phyloP scores from a whole-genome alignment of 495 filamentous ascomycete species.

The Penicillium psychrofluorescens region DNA sequence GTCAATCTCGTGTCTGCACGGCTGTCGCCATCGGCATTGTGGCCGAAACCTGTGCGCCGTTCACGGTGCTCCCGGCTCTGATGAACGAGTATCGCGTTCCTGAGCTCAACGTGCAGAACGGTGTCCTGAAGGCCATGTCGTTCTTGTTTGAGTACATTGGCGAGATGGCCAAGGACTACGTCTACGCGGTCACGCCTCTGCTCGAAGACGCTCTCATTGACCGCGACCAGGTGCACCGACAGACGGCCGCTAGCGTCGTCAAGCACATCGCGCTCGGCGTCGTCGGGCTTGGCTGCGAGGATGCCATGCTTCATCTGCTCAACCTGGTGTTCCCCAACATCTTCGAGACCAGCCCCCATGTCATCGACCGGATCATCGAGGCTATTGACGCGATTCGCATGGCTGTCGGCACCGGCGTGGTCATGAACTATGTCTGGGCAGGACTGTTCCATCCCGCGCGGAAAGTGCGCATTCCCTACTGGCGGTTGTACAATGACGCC shows the following conservation, averaged over 20 bases:
- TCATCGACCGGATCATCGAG: conserved; percentile 95
- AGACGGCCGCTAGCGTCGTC: conserved; percentile 92
- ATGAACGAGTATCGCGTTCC: conserved; percentile 99
- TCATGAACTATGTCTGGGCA: conserved; percentile 97
- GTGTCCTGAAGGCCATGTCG: conserved; percentile 91
- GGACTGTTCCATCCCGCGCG: conserved; percentile 94
- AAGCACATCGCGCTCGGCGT: conserved; percentile 96
- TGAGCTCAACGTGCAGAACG: conserved; percentile 97
- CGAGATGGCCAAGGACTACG: conserved; percentile 99
- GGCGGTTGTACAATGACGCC: conserved; percentile 93
- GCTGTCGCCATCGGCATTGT: conserved; percentile 99
- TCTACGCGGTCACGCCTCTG: conserved; percentile 95
- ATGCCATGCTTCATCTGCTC: conserved; percentile 95
- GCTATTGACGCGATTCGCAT: conserved; percentile 95
- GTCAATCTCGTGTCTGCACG: conserved; percentile 96
- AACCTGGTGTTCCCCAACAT: conserved; percentile 95
- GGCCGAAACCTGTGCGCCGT: conserved; percentile 98
- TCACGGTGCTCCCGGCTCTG: conserved; percentile 94
- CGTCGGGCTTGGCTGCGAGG: conserved; percentile 94
- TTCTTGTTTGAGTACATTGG: conserved; percentile 99
- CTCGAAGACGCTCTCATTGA: conserved; percentile 97
- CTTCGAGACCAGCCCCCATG: conserved; percentile 97
- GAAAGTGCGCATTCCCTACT: conserved; percentile 89
- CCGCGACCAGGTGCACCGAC: conserved; percentile 95
- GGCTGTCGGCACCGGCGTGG: conserved; percentile 81